These are phyloP conservation scores for Rhododendron ferrugineum DNA, from an alignment of 148 eudicot species.

Conservation along the genomic window DNA sequence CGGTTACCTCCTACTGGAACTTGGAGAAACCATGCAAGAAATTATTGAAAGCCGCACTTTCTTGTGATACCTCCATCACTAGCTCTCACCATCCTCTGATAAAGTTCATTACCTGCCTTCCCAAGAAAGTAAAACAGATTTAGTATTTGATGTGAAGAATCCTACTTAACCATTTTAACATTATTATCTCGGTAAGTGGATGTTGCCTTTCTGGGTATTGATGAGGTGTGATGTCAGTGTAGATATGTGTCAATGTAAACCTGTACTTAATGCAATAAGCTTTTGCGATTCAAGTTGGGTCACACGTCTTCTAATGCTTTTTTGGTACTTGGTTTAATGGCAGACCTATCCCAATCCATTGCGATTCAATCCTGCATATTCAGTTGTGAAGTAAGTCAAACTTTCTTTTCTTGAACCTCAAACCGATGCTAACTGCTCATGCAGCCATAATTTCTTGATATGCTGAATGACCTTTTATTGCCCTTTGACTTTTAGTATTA, in stretches of 20 bases:
- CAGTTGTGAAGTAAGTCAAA: constrained; percentile 74
- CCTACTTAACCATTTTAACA: background rate
- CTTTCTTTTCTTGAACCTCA: constrained; percentile 1
- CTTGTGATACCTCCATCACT: background rate
- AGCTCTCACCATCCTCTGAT: background rate
- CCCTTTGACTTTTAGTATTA: background rate
- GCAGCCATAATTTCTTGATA: background rate
- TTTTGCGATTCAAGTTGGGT: background rate
- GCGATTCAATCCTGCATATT: constrained; percentile 81
- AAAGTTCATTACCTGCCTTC: background rate
- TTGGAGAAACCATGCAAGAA: background rate
- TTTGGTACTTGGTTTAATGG: constrained; percentile 8
- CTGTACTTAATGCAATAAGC: background rate
- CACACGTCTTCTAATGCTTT: background rate
- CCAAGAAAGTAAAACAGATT: background rate
- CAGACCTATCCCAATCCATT: constrained; percentile 89
- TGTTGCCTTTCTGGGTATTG: background rate
- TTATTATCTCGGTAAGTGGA: too few relatives aligned
- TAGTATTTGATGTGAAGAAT: constrained; percentile 1
- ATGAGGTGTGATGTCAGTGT: background rate
- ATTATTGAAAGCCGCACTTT: background rate
- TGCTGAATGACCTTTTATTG: background rate
- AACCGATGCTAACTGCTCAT: background rate
- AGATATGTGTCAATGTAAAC: background rate
- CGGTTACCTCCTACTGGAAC: background rate